A percentile compares a stretch with the other conserved stretches of the same genome.
phyloP scores from a whole-genome alignment of 352 stramenopile genomes.

The Pythium rhizo-oryzae region DNA sequence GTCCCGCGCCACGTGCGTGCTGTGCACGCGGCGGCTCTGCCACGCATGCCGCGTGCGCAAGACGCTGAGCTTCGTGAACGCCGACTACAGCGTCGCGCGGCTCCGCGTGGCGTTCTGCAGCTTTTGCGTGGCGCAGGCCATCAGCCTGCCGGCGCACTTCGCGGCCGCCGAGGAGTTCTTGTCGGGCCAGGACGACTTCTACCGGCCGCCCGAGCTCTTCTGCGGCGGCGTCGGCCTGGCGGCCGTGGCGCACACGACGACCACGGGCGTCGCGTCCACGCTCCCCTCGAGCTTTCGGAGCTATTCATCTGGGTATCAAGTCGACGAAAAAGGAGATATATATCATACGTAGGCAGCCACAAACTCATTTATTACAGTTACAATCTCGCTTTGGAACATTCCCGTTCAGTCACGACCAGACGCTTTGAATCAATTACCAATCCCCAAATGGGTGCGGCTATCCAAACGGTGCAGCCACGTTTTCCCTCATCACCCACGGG shows the following conservation, averaged over 20 bases:
- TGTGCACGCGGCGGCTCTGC: conserved; percentile 17
- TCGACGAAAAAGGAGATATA: not conserved
- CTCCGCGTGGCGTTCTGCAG: conserved; percentile 20
- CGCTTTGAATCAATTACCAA: no score
- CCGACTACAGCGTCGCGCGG: conserved; percentile 6
- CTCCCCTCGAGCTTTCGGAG: no score
- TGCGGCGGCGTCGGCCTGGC: no score
- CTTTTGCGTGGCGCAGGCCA: conserved; percentile 19
- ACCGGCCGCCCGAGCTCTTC: conserved; percentile 1
- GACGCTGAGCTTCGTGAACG: conserved; percentile 12
- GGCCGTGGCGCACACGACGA: no score
- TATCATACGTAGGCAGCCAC: not conserved
- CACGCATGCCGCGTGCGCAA: conserved; percentile 20
- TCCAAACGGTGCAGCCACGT: no score
- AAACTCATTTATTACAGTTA: no score
- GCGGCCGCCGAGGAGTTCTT: conserved; percentile 19
- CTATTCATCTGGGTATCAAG: no score
- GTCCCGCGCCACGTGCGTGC: conserved; percentile 8
- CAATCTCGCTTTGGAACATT: no score
- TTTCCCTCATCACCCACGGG: no score
- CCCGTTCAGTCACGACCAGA: no score
- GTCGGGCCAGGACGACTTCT: conserved; percentile 17
- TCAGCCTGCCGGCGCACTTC: conserved; percentile 18
- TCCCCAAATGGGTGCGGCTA: no score
- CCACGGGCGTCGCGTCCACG: no score